phyloP scores from a whole-genome alignment of 192 early-diverging fungal species.

The Paraglomus occultum region DNA sequence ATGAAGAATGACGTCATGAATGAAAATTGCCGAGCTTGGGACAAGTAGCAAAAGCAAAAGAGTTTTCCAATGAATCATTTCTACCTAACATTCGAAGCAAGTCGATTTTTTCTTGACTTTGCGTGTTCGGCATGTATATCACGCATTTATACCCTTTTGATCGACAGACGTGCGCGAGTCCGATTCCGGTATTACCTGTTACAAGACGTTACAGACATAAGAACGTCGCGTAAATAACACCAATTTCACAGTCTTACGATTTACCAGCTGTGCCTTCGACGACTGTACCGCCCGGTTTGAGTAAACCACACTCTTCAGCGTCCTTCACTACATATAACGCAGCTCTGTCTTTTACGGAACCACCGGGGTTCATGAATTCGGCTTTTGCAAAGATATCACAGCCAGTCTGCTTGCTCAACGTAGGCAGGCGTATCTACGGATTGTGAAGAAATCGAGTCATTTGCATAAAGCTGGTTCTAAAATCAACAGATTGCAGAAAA shows the following conservation, averaged over 20 bases:
- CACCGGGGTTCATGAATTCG: slow-evolving; percentile 97
- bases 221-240: background rate
- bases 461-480: background rate
- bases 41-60: background rate
- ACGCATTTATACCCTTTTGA: slow-evolving; percentile 94
- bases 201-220: slow-evolving; percentile 32
- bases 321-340: slow-evolving; percentile 93
- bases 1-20: background rate
- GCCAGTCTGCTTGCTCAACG: slow-evolving; percentile 72
- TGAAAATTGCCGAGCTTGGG: background rate
- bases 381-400: slow-evolving; percentile 91
- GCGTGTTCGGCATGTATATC: slow-evolving; percentile 98
- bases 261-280: slow-evolving; percentile 78
- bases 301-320: slow-evolving; percentile 80
- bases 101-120: slow-evolving; percentile 94
- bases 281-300: slow-evolving; percentile 87
- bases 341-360: slow-evolving; percentile 95
- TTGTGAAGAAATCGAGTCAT: background rate
- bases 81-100: slow-evolving; percentile 81
- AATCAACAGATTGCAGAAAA: slow-evolving; percentile 15
- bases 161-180: slow-evolving; percentile 89
- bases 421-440: slow-evolving; percentile 65
- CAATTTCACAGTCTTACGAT: slow-evolving; percentile 8
- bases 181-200: slow-evolving; percentile 87
- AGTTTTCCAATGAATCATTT: background rate